Evolutionary conservation across 2,329 filamentous ascomycete genomes (phyloP).

Genomic region (Mycosphaerella sp.): DNA sequence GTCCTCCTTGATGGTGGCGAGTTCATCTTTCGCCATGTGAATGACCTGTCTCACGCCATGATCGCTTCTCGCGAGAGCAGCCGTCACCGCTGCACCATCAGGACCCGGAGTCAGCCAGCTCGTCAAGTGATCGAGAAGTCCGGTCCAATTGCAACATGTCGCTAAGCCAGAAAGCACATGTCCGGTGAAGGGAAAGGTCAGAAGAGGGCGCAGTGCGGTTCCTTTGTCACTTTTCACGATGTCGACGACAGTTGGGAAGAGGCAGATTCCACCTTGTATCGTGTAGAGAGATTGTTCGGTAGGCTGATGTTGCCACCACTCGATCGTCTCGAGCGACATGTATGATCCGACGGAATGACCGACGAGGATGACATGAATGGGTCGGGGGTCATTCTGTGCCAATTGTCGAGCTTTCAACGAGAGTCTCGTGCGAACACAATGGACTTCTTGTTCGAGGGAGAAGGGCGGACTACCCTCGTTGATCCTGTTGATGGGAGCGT

Average conservation of each 20-base stretch:
- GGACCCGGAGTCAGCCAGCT: constrained; percentile 1
- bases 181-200: background rate
- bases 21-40: constrained; percentile 54
- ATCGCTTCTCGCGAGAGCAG: constrained; percentile 45
- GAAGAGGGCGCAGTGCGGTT: constrained; percentile 4
- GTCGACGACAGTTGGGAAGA: constrained; percentile 46
- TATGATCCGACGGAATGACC: constrained; percentile 46
- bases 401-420: constrained; percentile 19
- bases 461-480: constrained; percentile 12
- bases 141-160: constrained; percentile 32
- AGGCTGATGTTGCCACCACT: constrained; percentile 18
- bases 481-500: background rate
- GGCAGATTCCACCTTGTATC: constrained; percentile 33
- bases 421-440: constrained; percentile 41
- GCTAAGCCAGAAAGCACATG: constrained; percentile 41
- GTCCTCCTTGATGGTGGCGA: constrained; percentile 50
- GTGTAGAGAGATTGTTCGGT: constrained; percentile 10
- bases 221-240: constrained; percentile 42
- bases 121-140: constrained; percentile 33
- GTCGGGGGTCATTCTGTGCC: background rate
- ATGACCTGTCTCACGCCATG: constrained; percentile 51
- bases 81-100: constrained; percentile 44
- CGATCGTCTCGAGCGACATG: constrained; percentile 37
- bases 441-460: constrained; percentile 33
- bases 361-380: constrained; percentile 35